Percentiles rank a stretch among this genome's conserved stretches.
Conservation (phyloP, 75 land plant species). For the Selaginella moellendorffii region DNA sequence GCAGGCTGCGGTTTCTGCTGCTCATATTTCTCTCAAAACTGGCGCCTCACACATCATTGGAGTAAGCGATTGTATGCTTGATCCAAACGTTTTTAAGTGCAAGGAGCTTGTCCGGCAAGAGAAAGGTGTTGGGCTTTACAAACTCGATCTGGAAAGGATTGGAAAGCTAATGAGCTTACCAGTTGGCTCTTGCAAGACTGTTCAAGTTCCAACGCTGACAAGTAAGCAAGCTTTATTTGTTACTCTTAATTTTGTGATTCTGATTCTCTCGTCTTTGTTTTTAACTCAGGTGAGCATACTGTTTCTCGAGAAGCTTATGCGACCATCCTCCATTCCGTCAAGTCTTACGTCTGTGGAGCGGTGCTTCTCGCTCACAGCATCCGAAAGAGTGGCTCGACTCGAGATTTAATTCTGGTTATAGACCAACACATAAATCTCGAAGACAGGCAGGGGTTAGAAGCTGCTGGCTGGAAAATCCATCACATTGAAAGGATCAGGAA, state of each 20-base stretch:
- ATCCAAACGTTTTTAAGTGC: not conserved
- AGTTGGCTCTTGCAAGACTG: not conserved
- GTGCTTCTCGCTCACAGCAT: not conserved
- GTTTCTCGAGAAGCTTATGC: not conserved
- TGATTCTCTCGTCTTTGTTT: too few relatives aligned
- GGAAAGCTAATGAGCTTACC: not conserved
- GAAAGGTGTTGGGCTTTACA: not conserved
- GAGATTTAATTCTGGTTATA: not conserved
- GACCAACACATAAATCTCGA: not conserved
- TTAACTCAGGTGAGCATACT: not conserved
- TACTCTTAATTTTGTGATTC: too few relatives aligned
- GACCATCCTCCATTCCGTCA: not conserved
- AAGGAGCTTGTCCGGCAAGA: not conserved
- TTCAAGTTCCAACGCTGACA: not conserved
- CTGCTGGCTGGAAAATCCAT: not conserved
- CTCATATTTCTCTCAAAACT: not conserved
- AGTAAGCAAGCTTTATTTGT: too few relatives aligned
- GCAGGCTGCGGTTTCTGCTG: not conserved
- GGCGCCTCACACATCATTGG: not conserved
- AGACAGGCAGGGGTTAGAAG: not conserved
- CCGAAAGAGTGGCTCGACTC: not conserved
- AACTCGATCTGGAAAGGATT: not conserved
- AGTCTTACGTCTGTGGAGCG: not conserved
- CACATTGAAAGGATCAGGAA: not conserved
- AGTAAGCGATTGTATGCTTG: not conserved